Evolutionary conservation across 305 asterid genomes (phyloP).

Genomic region (Plantago coronopus): DNA sequence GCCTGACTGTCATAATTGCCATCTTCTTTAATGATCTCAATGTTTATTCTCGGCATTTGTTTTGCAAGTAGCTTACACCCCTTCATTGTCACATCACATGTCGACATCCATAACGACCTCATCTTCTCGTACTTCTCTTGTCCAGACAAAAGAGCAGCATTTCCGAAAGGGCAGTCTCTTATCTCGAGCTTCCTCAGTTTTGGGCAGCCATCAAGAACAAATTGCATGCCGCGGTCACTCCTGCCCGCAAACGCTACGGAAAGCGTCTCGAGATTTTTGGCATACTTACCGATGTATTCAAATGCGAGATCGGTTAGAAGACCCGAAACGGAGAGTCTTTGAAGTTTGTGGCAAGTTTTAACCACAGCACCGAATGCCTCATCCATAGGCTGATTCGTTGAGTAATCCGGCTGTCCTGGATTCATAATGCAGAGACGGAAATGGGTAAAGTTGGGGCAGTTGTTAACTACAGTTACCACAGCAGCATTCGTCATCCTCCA

Average conservation of each 20-base stretch:
- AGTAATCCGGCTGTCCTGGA: slow-evolving; percentile 30
- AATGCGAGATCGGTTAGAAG: slow-evolving; percentile 34
- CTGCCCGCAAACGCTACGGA: slow-evolving; percentile 39
- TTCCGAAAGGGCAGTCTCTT: slow-evolving; percentile 39
- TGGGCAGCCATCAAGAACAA: slow-evolving; percentile 37
- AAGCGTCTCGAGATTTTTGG: slow-evolving; percentile 30
- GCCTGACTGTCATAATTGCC: slow-evolving; percentile 25
- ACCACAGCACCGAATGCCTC: slow-evolving; percentile 45
- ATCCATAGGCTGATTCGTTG: slow-evolving; percentile 33
- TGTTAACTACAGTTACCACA: slow-evolving; percentile 26
- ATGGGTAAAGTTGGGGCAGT: slow-evolving; percentile 37
- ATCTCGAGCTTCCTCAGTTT: slow-evolving; percentile 39
- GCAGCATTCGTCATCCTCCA: slow-evolving; percentile 42
- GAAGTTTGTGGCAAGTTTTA: slow-evolving; percentile 33
- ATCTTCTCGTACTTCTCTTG: slow-evolving; percentile 32
- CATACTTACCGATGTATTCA: slow-evolving; percentile 36
- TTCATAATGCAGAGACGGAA: slow-evolving; percentile 37
- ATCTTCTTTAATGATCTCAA: slow-evolving; percentile 34
- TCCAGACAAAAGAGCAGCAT: slow-evolving; percentile 27
- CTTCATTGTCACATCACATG: slow-evolving; percentile 32
- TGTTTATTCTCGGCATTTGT: slow-evolving; percentile 37
- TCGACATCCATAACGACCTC: slow-evolving; percentile 37
- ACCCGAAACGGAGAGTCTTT: slow-evolving; percentile 35
- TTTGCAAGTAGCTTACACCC: slow-evolving; percentile 28
- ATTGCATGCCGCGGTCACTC: slow-evolving; percentile 34